phyloP scores from a whole-genome alignment of 2,329 filamentous ascomycete species.

The Phoma herbarum region DNA sequence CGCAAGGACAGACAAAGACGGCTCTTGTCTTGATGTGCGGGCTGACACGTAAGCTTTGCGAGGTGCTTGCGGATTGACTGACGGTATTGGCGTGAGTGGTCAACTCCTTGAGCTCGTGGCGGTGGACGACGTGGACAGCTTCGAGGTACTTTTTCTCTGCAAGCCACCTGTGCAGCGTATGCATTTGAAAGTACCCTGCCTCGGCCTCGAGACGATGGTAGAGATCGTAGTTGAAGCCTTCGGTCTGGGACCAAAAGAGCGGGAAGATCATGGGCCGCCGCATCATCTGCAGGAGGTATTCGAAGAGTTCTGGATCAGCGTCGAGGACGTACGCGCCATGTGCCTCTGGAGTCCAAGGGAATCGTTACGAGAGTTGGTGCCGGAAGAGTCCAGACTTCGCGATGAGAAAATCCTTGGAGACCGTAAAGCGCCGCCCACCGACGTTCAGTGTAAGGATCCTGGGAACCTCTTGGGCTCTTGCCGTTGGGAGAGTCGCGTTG shows the following conservation, averaged over 20 bases:
- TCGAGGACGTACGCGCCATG: conserved; percentile 54
- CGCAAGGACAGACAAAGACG: no score
- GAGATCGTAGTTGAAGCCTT: conserved; percentile 46
- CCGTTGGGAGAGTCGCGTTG: no score
- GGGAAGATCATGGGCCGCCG: conserved; percentile 32
- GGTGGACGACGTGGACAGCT: no score
- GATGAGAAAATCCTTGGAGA: conserved; percentile 15
- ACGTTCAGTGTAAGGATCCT: conserved; percentile 27
- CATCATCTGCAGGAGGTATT: conserved; percentile 34
- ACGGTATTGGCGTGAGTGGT: no score
- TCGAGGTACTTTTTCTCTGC: conserved; percentile 30
- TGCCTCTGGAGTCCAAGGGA: conserved; percentile 14
- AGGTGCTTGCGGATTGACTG: no score
- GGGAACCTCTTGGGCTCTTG: no score
- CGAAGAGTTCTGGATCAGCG: conserved; percentile 48
- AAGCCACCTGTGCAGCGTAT: conserved; percentile 46
- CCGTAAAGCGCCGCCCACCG: conserved; percentile 27
- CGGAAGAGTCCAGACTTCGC: conserved; percentile 23
- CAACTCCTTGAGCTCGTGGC: no score
- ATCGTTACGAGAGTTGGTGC: conserved; percentile 10
- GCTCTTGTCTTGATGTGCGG: no score
- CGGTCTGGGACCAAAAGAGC: conserved; percentile 45
- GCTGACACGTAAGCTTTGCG: no score
- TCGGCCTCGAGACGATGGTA: conserved; percentile 47
- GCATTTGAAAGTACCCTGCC: conserved; percentile 48